A percentile compares a stretch with the other conserved stretches of the same genome.
Conservation (phyloP, 2,329 filamentous ascomycete genomes). For the Cryphonectria japonica region DNA sequence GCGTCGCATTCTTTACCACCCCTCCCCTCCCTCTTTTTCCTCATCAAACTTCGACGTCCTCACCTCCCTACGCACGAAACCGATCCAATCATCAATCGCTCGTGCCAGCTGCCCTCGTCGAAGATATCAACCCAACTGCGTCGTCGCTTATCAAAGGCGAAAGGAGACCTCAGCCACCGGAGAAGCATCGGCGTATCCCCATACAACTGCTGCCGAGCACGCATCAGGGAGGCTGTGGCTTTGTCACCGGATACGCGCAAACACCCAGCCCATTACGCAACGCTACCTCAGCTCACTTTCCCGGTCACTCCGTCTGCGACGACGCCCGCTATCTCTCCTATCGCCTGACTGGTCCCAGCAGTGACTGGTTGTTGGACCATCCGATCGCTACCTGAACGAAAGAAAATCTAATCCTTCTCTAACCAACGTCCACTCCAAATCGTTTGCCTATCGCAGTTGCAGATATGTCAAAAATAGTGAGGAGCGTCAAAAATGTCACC, state of each 20-base stretch:
- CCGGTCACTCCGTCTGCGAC: conserved; percentile 20
- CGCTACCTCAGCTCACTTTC: conserved; percentile 4
- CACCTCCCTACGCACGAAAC: conserved; percentile 5
- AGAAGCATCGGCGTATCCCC: conserved; percentile 2
- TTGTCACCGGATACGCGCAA: conserved; percentile 24
- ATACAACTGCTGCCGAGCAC: conserved; percentile 13
- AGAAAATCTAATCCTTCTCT: not conserved
- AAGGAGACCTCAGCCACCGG: conserved; percentile 9
- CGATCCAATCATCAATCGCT: conserved; percentile 1
- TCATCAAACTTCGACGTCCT: conserved; percentile 18
- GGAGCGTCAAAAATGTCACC: conserved; percentile 98
- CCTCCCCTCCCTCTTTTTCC: conserved; percentile 9
- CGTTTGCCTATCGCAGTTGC: conserved; percentile 32
- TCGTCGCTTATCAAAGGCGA: conserved; percentile 3
- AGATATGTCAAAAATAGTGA: conserved; percentile 93
- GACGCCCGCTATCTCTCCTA: conserved; percentile 2
- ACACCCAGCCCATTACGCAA: conserved; percentile 18
- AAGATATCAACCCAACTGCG: conserved; percentile 6
- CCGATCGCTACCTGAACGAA: not conserved
- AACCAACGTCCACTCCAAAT: not conserved
- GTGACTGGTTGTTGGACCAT: conserved; percentile 2
- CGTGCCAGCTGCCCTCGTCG: conserved; percentile 1
- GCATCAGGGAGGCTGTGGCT: conserved; percentile 15
- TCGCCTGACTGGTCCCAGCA: not conserved
- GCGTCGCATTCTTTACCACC: conserved; percentile 17